phyloP scores from a whole-genome alignment of 1,284 basidiomycete genomes.

The Megacollybia platyphylla region DNA sequence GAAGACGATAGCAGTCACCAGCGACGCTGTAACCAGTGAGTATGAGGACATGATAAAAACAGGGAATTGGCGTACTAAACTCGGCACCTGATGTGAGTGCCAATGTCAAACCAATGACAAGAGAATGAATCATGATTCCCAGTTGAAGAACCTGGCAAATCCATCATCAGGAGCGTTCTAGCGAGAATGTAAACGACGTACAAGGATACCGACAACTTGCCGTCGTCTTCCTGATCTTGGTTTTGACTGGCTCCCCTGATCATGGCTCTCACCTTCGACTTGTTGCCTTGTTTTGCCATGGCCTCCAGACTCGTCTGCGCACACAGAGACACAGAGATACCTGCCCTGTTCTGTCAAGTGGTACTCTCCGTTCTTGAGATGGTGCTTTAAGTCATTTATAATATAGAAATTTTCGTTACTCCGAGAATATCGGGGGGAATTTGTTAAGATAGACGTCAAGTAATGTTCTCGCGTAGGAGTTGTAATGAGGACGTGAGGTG shows the following conservation, averaged over 20 bases:
- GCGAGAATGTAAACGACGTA: not conserved
- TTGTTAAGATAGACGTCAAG: slow-evolving; percentile 7
- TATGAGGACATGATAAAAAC: slow-evolving; percentile 4
- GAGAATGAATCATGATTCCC: slow-evolving; percentile 72
- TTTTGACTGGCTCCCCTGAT: not conserved
- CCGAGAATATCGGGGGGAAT: slow-evolving; percentile 9
- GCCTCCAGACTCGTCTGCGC: slow-evolving; percentile 3
- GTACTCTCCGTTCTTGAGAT: slow-evolving; percentile 9
- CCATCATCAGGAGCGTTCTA: not conserved
- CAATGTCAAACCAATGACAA: slow-evolving; percentile 66
- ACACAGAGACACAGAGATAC: slow-evolving; percentile 9
- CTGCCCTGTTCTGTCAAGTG: slow-evolving; percentile 8
- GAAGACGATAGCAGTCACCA: slow-evolving; percentile 62
- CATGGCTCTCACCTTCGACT: not conserved
- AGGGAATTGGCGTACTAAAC: slow-evolving; percentile 39
- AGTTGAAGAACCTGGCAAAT: slow-evolving; percentile 52
- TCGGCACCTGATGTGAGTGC: slow-evolving; percentile 55
- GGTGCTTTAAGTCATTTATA: slow-evolving; percentile 9
- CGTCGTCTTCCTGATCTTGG: slow-evolving; percentile 7
- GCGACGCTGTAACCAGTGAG: slow-evolving; percentile 33
- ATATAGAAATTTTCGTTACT: slow-evolving; percentile 14
- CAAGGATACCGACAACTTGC: slow-evolving; percentile 10
- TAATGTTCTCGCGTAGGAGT: slow-evolving; percentile 9
- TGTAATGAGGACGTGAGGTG: slow-evolving; percentile 5
- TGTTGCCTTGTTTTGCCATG: not conserved